phyloP scores from a whole-genome alignment of 805 yeast genomes.

The Candida yuanshanica region DNA sequence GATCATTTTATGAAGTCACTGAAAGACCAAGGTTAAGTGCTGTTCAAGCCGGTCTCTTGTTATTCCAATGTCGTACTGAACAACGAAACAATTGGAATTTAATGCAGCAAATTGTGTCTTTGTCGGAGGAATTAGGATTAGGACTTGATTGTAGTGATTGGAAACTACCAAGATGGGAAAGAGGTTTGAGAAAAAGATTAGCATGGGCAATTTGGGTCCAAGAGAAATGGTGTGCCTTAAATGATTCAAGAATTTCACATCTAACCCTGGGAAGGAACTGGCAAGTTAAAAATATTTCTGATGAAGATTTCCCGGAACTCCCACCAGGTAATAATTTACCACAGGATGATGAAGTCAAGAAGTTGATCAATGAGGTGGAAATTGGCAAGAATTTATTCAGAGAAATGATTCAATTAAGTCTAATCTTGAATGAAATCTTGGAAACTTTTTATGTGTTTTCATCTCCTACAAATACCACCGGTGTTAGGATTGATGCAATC shows the following conservation, averaged over 20 bases:
- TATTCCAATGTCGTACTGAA: conserved; percentile 54
- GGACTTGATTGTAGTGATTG: conserved; percentile 88
- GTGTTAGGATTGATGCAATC: conserved; percentile 59
- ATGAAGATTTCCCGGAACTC: conserved; percentile 73
- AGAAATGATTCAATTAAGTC: conserved; percentile 59
- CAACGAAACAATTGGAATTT: conserved; percentile 77
- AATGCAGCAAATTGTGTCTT: conserved; percentile 79
- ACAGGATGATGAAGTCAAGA: conserved; percentile 18
- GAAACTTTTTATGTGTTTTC: conserved; percentile 56
- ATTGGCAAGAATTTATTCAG: conserved; percentile 66
- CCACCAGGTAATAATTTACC: conserved; percentile 27
- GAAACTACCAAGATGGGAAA: conserved; percentile 94
- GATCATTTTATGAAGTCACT: conserved; percentile 62
- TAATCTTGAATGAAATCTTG: conserved; percentile 65
- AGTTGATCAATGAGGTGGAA: conserved; percentile 46
- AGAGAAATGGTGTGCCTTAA: conserved; percentile 84
- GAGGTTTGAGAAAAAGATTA: conserved; percentile 77
- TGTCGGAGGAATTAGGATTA: conserved; percentile 86
- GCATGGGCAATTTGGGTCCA: conserved; percentile 96
- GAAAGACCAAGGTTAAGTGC: conserved; percentile 88
- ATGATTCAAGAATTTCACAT: conserved; percentile 83
- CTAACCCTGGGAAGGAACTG: conserved; percentile 67
- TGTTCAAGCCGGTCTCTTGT: conserved; percentile 80
- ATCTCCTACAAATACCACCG: conserved; percentile 27
- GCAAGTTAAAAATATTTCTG: conserved; percentile 64